Base-by-base conservation (phyloP, 345 rosid species). In the Euphorbia tirucalli region DNA sequence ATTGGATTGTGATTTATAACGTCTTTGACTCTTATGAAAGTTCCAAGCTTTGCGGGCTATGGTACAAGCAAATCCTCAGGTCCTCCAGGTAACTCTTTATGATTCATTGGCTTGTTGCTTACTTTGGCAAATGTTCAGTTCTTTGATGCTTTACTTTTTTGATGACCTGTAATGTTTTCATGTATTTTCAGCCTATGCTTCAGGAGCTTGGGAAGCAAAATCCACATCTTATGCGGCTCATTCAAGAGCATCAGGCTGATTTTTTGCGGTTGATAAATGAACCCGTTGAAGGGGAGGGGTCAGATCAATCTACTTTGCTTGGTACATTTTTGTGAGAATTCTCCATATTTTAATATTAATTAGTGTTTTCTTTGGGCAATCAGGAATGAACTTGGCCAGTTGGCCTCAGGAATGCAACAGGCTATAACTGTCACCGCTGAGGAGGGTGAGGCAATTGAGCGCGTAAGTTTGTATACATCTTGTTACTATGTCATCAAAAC, bases 181-280 rank as follows among this genome's bases (percentile, higher is more conserved):
- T n/a, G n/a, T n/a, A n/a, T n/a, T 31, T 68, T 72, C 83, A 93
- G 98, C 98, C 95, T 37, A 87, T 93, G 98, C 93, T 93, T 79
- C 98, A 88, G 79, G 96, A 93, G 76, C 81, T 93, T 71, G 97
- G 98, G 54, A 89, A 89, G 74, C 95, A 93, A 70, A 90, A 93
- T 77, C 97, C 97, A 63, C 85, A 90, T n/a, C 75, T 93, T 65
- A 82, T 89, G 89, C 82, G 92, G 49, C 85, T 91, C 67, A 89
- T 93, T 75, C 93, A 89, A 84, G 98, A 89, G 70, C 97, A 93
- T 73, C 96, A 91, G 78, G 84, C 90, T 19, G 98, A 93, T 64
- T 93, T 93, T 68, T 85, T 91, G 76, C 96, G 87, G 44, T 77
- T 93, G 77, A 88, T 93, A 59, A 93, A 93, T 37, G 98, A 93